A percentile compares a stretch with the other conserved stretches of the same genome.
Conservation (phyloP, 768 basidiomycete genomes). For the Pisolithus tinctorius region DNA sequence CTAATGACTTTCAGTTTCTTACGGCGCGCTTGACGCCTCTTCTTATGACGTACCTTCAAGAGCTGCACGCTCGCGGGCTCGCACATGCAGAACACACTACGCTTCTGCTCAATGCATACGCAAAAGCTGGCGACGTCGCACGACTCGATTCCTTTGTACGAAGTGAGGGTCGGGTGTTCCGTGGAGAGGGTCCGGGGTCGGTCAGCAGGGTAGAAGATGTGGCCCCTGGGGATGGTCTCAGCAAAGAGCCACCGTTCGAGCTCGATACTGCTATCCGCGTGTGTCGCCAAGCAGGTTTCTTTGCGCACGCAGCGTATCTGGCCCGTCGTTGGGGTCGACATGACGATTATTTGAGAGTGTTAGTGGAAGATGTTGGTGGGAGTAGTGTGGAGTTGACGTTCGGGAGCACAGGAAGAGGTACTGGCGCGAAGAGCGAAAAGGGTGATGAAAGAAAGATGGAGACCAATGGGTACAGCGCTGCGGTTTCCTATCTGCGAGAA, state of each 20-base stretch:
- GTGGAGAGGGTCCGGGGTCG: conserved; percentile 9
- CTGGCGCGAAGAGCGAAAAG: not conserved
- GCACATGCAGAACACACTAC: conserved; percentile 98
- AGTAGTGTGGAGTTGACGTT: conserved; percentile 2
- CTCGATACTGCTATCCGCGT: conserved; percentile 96
- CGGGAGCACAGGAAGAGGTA: not conserved
- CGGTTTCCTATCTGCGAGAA: conserved; percentile 70
- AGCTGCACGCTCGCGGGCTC: conserved; percentile 80
- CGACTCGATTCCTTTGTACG: conserved; percentile 91
- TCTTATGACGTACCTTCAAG: conserved; percentile 93
- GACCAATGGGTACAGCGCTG: conserved; percentile 53
- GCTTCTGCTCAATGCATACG: conserved; percentile 92
- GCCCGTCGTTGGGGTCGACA: conserved; percentile 88
- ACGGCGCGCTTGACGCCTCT: conserved; percentile 95
- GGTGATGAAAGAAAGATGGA: conserved; percentile 30
- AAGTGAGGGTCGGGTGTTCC: conserved; percentile 58
- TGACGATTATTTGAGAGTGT: conserved; percentile 89
- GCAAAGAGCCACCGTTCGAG: conserved; percentile 85
- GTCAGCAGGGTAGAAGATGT: conserved; percentile 8
- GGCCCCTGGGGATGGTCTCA: conserved; percentile 32
- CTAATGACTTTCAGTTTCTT: conserved; percentile 59
- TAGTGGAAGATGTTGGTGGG: conserved; percentile 81
- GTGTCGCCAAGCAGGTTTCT: conserved; percentile 94
- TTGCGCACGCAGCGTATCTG: conserved; percentile 89
- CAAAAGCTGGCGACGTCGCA: conserved; percentile 87